Percentiles rank a stretch among this genome's conserved stretches.
Conservation (phyloP, 2,329 filamentous ascomycete species). For the Tolypocladium album region DNA sequence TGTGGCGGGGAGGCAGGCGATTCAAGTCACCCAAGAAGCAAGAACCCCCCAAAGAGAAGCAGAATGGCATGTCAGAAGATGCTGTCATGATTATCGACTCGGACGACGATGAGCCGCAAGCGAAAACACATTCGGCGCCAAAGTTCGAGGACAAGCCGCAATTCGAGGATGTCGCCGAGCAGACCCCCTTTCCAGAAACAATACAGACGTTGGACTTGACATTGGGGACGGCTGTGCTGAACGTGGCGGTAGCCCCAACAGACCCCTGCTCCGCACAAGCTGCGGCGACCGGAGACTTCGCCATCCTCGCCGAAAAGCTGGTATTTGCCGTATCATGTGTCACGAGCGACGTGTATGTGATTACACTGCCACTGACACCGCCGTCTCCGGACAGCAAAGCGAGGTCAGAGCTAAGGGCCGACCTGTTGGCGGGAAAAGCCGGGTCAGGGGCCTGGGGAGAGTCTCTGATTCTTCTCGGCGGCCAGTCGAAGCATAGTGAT, state of each 20-base stretch:
- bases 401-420: conserved; percentile 38
- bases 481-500: conserved; percentile 41
- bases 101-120: conserved; percentile 41
- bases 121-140: conserved; percentile 18
- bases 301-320: conserved; percentile 44
- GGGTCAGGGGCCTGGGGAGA: conserved; percentile 56
- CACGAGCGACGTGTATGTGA: conserved; percentile 43
- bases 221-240: conserved; percentile 42
- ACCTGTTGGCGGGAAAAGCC: conserved; percentile 40
- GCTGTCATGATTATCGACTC: conserved; percentile 54
- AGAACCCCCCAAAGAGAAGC: conserved; percentile 25
- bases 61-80: conserved; percentile 41
- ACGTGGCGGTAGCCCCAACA: conserved; percentile 46
- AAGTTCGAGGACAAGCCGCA: conserved; percentile 43
- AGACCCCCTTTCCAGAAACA: conserved; percentile 42
- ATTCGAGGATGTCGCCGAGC: conserved; percentile 43
- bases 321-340: conserved; percentile 51
- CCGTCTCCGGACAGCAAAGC: conserved; percentile 50
- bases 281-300: conserved; percentile 31
- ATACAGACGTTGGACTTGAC: conserved; percentile 51
- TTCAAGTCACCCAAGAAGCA: conserved; percentile 37
- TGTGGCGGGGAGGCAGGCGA: conserved; percentile 52
- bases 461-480: conserved; percentile 40
- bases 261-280: conserved; percentile 38
- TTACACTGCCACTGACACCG: conserved; percentile 50